phyloP scores from a whole-genome alignment of 345 rosid genomes.

The Bruguiera gymnorhiza region DNA sequence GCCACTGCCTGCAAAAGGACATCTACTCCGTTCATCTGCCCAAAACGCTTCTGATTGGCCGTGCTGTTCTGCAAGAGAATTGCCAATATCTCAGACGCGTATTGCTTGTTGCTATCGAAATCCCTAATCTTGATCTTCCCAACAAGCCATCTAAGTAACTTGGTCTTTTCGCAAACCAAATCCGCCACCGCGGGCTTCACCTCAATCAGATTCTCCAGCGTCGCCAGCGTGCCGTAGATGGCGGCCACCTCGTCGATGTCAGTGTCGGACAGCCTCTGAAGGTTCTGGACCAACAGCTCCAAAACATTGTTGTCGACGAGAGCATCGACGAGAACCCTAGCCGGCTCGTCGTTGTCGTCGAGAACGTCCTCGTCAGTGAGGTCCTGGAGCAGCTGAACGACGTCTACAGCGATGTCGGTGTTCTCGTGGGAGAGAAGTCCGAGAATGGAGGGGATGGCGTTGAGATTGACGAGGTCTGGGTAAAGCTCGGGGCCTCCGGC shows the following conservation, averaged over 20 bases:
- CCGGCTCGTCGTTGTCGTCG: slow-evolving; percentile 89
- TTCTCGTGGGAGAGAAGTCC: slow-evolving; percentile 87
- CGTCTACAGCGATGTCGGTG: slow-evolving; percentile 82
- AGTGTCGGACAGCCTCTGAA: slow-evolving; percentile 71
- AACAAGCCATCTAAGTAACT: slow-evolving; percentile 71
- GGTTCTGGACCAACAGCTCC: slow-evolving; percentile 86
- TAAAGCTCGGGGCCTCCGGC: slow-evolving; percentile 94
- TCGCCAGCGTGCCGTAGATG: slow-evolving; percentile 65
- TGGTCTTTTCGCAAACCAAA: slow-evolving; percentile 83
- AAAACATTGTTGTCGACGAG: slow-evolving; percentile 78
- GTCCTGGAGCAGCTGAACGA: slow-evolving; percentile 82
- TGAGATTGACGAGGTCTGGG: slow-evolving; percentile 74
- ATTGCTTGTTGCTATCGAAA: slow-evolving; percentile 87
- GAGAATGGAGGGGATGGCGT: slow-evolving; percentile 70
- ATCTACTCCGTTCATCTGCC: slow-evolving; percentile 96
- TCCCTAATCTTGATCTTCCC: slow-evolving; percentile 79
- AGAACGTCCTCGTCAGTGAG: slow-evolving; percentile 86
- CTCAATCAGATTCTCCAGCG: slow-evolving; percentile 87
- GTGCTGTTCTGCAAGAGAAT: slow-evolving; percentile 78
- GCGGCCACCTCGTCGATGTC: slow-evolving; percentile 84
- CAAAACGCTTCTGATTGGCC: slow-evolving; percentile 82
- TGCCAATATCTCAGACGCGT: slow-evolving; percentile 89
- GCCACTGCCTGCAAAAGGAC: slow-evolving; percentile 90
- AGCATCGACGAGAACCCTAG: slow-evolving; percentile 60
- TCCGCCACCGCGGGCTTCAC: slow-evolving; percentile 91